Percentiles rank a stretch among this genome's conserved stretches.
These are phyloP conservation scores for Cyclocybe cylindracea DNA, from an alignment of 768 basidiomycete species.

Conservation along the genomic window DNA sequence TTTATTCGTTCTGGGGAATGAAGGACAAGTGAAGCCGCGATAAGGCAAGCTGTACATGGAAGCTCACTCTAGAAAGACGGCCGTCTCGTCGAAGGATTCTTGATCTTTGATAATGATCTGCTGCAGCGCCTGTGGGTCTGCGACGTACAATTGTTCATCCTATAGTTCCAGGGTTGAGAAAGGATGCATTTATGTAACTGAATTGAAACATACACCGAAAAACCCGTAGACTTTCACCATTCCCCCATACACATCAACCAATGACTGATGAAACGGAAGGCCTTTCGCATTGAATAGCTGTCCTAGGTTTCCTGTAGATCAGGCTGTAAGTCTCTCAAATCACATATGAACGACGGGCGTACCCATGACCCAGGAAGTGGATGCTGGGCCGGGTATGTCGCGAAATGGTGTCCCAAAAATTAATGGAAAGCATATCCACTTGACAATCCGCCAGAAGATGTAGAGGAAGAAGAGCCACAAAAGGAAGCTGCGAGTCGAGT, in stretches of 20 bases:
- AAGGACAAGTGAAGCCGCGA: neutral
- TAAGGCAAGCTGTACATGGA: neutral
- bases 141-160: constrained; percentile 52
- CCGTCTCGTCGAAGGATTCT: constrained; percentile 47
- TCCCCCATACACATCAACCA: constrained; percentile 41
- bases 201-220: constrained; percentile 38
- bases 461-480: neutral
- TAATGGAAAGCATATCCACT: neutral
- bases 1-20: constrained; percentile 37
- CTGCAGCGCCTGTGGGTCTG: constrained; percentile 49
- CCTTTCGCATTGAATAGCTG: constrained; percentile 46
- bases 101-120: constrained; percentile 50
- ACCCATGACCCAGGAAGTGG: constrained; percentile 37
- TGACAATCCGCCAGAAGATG: neutral
- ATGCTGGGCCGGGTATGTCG: constrained; percentile 33
- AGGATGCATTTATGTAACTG: neutral
- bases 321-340: neutral
- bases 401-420: constrained; percentile 13
- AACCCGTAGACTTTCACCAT: constrained; percentile 48
- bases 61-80: constrained; percentile 44
- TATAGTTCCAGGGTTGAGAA: constrained; percentile 12
- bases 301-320: constrained; percentile 36
- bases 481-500: no score
- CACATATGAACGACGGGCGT: neutral
- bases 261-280: constrained; percentile 38